A percentile compares a stretch with the other conserved stretches of the same genome.
These are phyloP conservation scores for Venturia nashicola DNA, from an alignment of 2,329 filamentous ascomycete genomes.

Conservation along the genomic window DNA sequence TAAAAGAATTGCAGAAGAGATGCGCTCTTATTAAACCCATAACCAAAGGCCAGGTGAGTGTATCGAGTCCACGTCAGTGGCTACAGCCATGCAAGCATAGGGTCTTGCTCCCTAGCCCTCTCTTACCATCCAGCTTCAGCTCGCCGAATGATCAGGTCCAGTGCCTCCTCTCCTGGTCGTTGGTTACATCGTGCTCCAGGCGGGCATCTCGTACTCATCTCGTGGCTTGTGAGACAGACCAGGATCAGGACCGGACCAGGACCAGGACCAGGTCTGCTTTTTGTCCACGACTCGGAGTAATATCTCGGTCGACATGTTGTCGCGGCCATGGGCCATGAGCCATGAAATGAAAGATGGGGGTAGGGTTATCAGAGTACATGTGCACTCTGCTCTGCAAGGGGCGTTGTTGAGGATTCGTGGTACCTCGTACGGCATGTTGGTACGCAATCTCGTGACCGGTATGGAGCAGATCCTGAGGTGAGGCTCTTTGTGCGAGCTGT, in stretches of 20 bases:
- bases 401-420: neutral
- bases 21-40: neutral
- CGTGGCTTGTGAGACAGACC: slow-evolving; percentile 1
- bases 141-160: neutral
- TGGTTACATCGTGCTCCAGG: neutral
- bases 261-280: neutral
- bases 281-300: neutral
- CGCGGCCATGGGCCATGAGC: neutral
- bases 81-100: neutral
- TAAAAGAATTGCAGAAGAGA: neutral
- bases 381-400: neutral
- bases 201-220: neutral
- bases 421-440: neutral
- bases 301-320: neutral
- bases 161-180: neutral
- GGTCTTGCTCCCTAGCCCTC: neutral
- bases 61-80: neutral
- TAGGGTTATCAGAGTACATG: neutral
- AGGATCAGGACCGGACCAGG: too few species aligned
- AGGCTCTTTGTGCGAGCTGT: neutral
- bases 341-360: neutral
- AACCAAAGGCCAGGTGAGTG: neutral
- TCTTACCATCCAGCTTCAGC: neutral
- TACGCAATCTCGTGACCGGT: neutral
- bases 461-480: neutral